Percentiles rank a stretch among this genome's conserved stretches.
Conservation (phyloP, 1,284 basidiomycete species). For the Heterobasidion irregulare region DNA sequence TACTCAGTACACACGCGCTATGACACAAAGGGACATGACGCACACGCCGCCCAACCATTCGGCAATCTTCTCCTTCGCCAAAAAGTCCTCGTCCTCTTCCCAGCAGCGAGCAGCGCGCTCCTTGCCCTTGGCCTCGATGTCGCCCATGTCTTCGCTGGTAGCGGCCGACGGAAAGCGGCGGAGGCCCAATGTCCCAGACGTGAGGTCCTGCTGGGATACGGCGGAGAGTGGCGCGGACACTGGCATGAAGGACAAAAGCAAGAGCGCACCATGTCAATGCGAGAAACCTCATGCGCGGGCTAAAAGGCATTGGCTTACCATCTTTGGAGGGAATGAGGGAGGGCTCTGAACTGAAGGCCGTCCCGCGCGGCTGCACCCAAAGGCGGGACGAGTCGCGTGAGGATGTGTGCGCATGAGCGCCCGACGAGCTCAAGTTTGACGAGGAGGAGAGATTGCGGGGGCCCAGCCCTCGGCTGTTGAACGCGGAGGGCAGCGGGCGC, state of each 20-base stretch:
- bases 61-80: constrained; percentile 87
- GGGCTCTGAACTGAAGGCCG: constrained; percentile 71
- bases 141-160: constrained; percentile 40
- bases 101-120: constrained; percentile 76
- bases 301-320: constrained; percentile 10
- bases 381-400: constrained; percentile 42
- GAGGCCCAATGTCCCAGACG: constrained; percentile 34
- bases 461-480: constrained; percentile 6
- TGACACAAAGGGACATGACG: constrained; percentile 26
- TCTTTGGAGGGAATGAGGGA: constrained; percentile 52
- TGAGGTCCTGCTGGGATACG: constrained; percentile 47
- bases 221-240: constrained; percentile 19
- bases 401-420: constrained; percentile 21
- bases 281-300: constrained; percentile 2
- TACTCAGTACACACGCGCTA: neutral
- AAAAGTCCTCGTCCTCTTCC: constrained; percentile 80
- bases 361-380: constrained; percentile 55
- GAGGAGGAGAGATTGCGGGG: constrained; percentile 7
- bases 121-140: constrained; percentile 60
- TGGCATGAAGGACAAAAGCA: constrained; percentile 10
- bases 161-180: constrained; percentile 34
- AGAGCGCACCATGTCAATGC: constrained; percentile 10
- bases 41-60: constrained; percentile 91
- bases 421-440: neutral
- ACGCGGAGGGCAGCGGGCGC: constrained; percentile 3